Evolutionary conservation across 148 eudicot species (phyloP).

Genomic region (Dianthus caryophyllus): DNA sequence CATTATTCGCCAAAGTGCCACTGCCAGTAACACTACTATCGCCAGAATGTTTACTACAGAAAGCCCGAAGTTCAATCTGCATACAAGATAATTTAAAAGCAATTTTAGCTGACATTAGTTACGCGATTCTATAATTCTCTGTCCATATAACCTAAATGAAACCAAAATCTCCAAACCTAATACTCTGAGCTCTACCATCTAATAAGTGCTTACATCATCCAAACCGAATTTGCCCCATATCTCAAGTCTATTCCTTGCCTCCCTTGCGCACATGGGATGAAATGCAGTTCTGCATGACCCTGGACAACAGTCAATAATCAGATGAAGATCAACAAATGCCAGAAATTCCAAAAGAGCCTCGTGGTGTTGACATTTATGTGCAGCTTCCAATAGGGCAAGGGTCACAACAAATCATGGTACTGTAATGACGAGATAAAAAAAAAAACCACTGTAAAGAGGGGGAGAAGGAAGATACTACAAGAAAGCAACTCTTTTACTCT

Average conservation of each 20-base stretch:
- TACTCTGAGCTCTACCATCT: conserved; percentile 5
- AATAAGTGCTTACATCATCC: conserved; percentile 71
- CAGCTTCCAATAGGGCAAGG: background rate
- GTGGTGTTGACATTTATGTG: background rate
- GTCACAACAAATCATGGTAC: too few species aligned
- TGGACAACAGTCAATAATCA: conserved; percentile 29
- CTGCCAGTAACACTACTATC: conserved; percentile 20
- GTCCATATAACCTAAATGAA: background rate
- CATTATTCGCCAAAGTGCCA: conserved; percentile 29
- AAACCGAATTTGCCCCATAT: conserved; percentile 93
- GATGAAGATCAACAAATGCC: conserved; percentile 1
- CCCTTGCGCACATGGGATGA: conserved; percentile 97
- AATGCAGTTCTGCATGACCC: conserved; percentile 93
- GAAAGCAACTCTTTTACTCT: too few species aligned
- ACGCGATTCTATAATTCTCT: background rate
- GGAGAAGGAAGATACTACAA: too few species aligned
- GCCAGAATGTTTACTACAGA: conserved; percentile 81
- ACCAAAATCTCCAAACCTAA: background rate
- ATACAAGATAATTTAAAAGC: background rate
- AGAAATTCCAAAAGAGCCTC: background rate
- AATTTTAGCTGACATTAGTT: background rate
- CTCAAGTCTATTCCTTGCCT: conserved; percentile 86
- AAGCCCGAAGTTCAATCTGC: conserved; percentile 90
- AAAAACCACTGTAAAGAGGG: too few species aligned
- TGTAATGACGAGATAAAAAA: too few species aligned